These are phyloP conservation scores for Candida mattraensis DNA, from an alignment of 805 yeast genomes.

Conservation along the genomic window DNA sequence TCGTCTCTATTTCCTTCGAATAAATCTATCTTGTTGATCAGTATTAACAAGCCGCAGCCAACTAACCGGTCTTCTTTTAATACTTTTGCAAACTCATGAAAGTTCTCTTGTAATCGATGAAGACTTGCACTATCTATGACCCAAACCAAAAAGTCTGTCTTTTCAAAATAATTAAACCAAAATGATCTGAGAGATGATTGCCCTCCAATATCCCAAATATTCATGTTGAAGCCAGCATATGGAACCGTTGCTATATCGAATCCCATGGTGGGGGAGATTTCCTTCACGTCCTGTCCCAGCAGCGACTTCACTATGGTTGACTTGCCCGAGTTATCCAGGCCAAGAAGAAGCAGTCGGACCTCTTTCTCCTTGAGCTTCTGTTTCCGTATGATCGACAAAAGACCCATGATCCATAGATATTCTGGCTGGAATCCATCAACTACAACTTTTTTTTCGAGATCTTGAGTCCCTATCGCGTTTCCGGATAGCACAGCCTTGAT, in stretches of 20 bases:
- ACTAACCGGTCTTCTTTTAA: slow-evolving; percentile 65
- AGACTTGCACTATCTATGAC: slow-evolving; percentile 71
- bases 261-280: slow-evolving; percentile 88
- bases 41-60: slow-evolving; percentile 66
- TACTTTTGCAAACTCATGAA: slow-evolving; percentile 60
- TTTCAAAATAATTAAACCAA: slow-evolving; percentile 93
- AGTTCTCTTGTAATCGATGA: slow-evolving; percentile 64
- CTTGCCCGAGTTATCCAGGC: slow-evolving; percentile 90
- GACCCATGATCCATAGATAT: slow-evolving; percentile 58
- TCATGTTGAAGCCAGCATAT: slow-evolving; percentile 45
- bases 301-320: slow-evolving; percentile 73
- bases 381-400: slow-evolving; percentile 73
- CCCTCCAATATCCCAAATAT: slow-evolving; percentile 87
- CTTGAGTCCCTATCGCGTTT: too few species aligned
- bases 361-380: slow-evolving; percentile 81
- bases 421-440: background rate
- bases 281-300: slow-evolving; percentile 47
- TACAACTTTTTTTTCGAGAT: slow-evolving; percentile 1
- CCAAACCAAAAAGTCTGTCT: slow-evolving; percentile 78
- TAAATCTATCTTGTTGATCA: slow-evolving; percentile 75
- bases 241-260: slow-evolving; percentile 70
- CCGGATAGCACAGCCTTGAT: too few species aligned
- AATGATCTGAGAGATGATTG: slow-evolving; percentile 79
- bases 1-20: slow-evolving; percentile 30
- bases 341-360: slow-evolving; percentile 71